Evolutionary conservation across 106 monocot genomes (phyloP), one percentile per base, ranked within the genome.

Genomic region (Platanthera zijinensis): DNA sequence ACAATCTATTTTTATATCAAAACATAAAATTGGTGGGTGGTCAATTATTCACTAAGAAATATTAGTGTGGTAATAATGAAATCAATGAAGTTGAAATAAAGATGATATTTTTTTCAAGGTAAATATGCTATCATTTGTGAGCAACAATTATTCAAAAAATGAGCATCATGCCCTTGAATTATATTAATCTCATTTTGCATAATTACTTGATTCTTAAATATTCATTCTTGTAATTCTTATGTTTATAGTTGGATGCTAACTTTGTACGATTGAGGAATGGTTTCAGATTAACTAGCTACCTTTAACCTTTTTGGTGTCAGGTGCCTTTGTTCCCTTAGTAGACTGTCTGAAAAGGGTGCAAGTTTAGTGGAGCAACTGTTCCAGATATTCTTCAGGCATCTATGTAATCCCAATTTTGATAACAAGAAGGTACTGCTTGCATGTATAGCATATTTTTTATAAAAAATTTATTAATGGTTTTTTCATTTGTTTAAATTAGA

Each of bases 311-410:
- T 74, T 83, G 17, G 8, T n/a, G 69, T 30, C 78, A 99, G 99
- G 86, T 99, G 99, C 52, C 86, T 99, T 80, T 99, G 99, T 82
- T 90, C 92, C 46, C 89, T 99, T 19, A 81, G 89, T 80, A 92
- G 90, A 81, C 81, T 86, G 68, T 86, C 92, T 53, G 88, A 80
- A 52, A 99, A 87, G 82, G 94, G 90, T 77, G 75, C 88, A 81
- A 81, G 81, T 71, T 79, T 90, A 80, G 62, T 99, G 54, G 94
- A 92, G 17, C 82, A 90, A 77, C 78, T 99, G 80, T 85, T 99
- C 73, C 82, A 89, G 52, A 57, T 88, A 59, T 99, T 94, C 61
- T 88, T 89, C 85, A 94, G 86, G 77, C 89, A 92, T 76, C 79
- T 99, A 22, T 67, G 83, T 70, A 81, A 71, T 11, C 67, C 90